phyloP scores from a whole-genome alignment of 2,329 filamentous ascomycete genomes.

The Meredithiella fracta region DNA sequence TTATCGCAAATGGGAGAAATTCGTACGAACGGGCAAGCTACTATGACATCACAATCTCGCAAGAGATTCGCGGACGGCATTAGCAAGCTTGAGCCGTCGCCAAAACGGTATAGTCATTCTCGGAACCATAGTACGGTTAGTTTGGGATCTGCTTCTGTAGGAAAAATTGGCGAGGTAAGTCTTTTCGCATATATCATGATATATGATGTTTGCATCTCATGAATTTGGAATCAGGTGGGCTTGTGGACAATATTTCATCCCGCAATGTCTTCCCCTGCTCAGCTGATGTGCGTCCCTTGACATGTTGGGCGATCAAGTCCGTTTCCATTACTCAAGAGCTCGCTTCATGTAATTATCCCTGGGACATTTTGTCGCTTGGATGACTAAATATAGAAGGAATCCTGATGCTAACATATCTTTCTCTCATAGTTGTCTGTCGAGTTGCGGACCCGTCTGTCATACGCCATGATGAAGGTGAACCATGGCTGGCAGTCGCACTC shows the following conservation, averaged over 20 bases:
- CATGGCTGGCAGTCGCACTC: constrained; percentile 72
- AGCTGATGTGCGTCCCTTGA: constrained; percentile 1
- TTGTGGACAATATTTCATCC: background rate
- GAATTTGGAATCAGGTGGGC: too few relatives aligned
- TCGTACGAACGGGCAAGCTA: constrained; percentile 27
- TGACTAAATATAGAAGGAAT: background rate
- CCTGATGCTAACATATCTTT: background rate
- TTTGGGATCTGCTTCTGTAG: constrained; percentile 39
- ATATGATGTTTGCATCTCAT: background rate
- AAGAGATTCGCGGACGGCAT: constrained; percentile 59
- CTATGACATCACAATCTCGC: constrained; percentile 19
- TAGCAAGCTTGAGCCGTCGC: constrained; percentile 31
- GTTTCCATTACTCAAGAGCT: background rate
- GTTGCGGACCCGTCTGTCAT: constrained; percentile 69
- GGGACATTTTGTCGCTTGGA: background rate
- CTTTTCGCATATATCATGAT: background rate
- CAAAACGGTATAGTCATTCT: constrained; percentile 33
- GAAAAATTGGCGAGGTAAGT: constrained; percentile 46
- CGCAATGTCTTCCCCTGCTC: background rate
- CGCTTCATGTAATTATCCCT: background rate
- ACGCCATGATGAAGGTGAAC: constrained; percentile 86
- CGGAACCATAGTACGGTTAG: constrained; percentile 51
- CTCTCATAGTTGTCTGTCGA: constrained; percentile 51
- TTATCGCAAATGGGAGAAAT: constrained; percentile 34
- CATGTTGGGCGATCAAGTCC: background rate